phyloP scores from a whole-genome alignment of 2,329 filamentous ascomycete genomes.

The Tolypocladium sp. region DNA sequence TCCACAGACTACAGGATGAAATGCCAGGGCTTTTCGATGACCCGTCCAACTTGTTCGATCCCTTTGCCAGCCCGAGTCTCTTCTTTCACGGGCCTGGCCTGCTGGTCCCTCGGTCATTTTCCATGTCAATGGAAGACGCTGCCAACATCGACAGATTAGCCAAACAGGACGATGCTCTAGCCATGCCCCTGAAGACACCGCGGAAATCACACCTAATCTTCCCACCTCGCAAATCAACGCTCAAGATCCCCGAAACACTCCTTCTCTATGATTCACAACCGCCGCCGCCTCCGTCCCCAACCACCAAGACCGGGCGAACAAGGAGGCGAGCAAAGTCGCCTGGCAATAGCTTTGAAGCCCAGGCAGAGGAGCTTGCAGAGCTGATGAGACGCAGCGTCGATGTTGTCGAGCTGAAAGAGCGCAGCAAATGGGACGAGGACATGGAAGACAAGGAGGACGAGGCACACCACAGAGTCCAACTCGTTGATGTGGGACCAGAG shows the following conservation, averaged over 20 bases:
- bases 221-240: constrained; percentile 35
- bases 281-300: constrained; percentile 7
- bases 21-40: constrained; percentile 34
- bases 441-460: constrained; percentile 22
- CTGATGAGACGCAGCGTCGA: constrained; percentile 41
- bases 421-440: constrained; percentile 30
- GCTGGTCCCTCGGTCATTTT: constrained; percentile 34
- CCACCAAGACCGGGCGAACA: constrained; percentile 5
- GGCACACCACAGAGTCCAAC: constrained; percentile 26
- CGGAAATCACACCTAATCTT: constrained; percentile 36
- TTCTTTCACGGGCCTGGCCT: constrained; percentile 48
- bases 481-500: constrained; percentile 25
- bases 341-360: constrained; percentile 34
- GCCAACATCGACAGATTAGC: constrained; percentile 13
- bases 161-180: constrained; percentile 7
- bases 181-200: constrained; percentile 15
- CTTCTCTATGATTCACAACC: constrained; percentile 34
- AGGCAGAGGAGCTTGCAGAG: constrained; percentile 36
- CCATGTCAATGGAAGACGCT: constrained; percentile 19
- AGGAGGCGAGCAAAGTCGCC: constrained; percentile 9
- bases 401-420: constrained; percentile 33
- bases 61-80: constrained; percentile 48
- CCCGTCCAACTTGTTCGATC: constrained; percentile 45
- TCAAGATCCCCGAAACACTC: constrained; percentile 39
- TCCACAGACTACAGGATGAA: constrained; percentile 26